Evolutionary conservation across 805 yeast genomes (phyloP).

Genomic region (Ogataea ganodermae): DNA sequence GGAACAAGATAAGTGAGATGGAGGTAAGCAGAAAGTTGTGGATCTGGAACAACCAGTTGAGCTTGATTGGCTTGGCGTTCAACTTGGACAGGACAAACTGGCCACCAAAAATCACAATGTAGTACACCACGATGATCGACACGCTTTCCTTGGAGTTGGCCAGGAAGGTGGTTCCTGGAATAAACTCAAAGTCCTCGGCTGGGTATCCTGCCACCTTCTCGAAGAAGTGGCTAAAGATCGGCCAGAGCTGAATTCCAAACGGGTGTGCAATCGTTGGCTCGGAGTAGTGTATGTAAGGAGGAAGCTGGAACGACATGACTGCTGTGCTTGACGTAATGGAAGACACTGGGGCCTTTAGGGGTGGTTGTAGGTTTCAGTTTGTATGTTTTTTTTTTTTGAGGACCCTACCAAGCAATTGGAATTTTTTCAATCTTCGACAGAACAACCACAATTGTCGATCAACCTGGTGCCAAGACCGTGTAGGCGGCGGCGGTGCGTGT

Average conservation of each 20-base stretch:
- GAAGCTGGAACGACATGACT: slow-evolving; percentile 18
- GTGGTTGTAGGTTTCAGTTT: background rate
- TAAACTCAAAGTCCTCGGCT: slow-evolving; percentile 68
- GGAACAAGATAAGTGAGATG: slow-evolving; percentile 63
- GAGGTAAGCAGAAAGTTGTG: slow-evolving; percentile 79
- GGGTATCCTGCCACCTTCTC: slow-evolving; percentile 51
- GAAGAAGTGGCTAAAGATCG: slow-evolving; percentile 56
- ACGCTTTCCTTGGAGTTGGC: slow-evolving; percentile 61
- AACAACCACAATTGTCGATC: background rate
- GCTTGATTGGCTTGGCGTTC: slow-evolving; percentile 64
- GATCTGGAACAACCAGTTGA: slow-evolving; percentile 76
- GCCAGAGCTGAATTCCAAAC: slow-evolving; percentile 67
- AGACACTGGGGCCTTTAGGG: background rate
- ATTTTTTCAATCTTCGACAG: slow-evolving; percentile 5
- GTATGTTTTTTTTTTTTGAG: background rate
- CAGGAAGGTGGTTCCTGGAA: slow-evolving; percentile 64
- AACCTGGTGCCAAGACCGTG: background rate
- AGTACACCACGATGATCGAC: slow-evolving; percentile 62
- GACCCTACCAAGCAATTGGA: slow-evolving; percentile 3
- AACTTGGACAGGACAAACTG: slow-evolving; percentile 56
- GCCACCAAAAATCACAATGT: slow-evolving; percentile 84
- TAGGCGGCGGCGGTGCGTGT: background rate
- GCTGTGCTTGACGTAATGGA: background rate
- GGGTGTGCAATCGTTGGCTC: slow-evolving; percentile 39
- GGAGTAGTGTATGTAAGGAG: slow-evolving; percentile 30